Conservation (phyloP, 176 grass and related monocot genomes). For the Oryza brachyantha region DNA sequence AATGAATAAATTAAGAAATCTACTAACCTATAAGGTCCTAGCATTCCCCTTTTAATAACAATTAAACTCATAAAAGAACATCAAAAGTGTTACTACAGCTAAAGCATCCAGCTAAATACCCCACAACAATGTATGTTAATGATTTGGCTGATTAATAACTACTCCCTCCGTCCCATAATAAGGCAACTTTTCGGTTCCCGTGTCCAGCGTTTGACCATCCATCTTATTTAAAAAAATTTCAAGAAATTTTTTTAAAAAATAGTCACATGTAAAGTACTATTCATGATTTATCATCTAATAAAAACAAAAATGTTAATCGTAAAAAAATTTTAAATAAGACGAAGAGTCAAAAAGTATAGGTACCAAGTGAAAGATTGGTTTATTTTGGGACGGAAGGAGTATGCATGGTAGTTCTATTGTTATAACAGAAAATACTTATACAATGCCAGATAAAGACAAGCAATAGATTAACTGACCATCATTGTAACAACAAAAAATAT, state of each 20-base stretch:
- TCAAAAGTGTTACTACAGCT: not conserved
- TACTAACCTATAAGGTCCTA: not conserved
- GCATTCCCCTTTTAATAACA: not conserved
- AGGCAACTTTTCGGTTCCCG: too few relatives aligned
- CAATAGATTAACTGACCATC: not conserved
- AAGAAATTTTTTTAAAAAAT: too few relatives aligned
- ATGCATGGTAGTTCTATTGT: not conserved
- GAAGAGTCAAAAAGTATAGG: too few relatives aligned
- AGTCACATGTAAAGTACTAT: too few relatives aligned
- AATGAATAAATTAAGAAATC: not conserved
- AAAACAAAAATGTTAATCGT: too few relatives aligned
- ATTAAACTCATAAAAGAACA: not conserved
- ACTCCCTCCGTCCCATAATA: too few relatives aligned
- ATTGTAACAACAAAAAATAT: slow-evolving; percentile 7
- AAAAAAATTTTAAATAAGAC: too few relatives aligned
- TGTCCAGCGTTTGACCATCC: too few relatives aligned
- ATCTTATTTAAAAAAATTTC: too few relatives aligned
- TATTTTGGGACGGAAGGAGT: too few relatives aligned
- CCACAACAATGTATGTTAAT: not conserved
- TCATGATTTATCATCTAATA: too few relatives aligned
- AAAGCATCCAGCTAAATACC: not conserved
- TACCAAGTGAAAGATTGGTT: too few relatives aligned
- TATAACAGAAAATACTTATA: not conserved
- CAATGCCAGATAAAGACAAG: not conserved
- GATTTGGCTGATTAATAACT: not conserved